Evolutionary conservation across 208 protist genomes (phyloP).

Genomic region (Acanthamoeba healyi): DNA sequence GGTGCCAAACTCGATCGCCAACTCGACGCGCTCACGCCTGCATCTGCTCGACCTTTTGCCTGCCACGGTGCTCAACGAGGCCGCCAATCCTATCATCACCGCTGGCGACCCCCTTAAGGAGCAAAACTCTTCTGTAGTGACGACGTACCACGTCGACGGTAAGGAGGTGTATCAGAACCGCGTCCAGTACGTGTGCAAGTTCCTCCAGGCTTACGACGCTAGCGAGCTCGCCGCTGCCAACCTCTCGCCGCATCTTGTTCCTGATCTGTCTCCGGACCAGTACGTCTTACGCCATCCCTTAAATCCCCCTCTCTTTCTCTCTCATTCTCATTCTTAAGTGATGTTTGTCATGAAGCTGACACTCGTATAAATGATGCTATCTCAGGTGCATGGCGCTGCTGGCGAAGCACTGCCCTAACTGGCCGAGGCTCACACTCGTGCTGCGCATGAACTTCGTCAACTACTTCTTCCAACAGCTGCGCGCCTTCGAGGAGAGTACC

Average conservation of each 20-base stretch:
- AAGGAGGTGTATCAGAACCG: slow-evolving; percentile 27
- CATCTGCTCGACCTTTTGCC: slow-evolving; percentile 63
- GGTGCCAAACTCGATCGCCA: slow-evolving; percentile 65
- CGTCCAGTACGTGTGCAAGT: slow-evolving; percentile 72
- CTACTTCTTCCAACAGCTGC: slow-evolving; percentile 63
- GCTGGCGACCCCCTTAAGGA: background rate
- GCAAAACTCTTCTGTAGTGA: background rate
- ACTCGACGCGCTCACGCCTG: background rate
- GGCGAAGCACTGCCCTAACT: slow-evolving; percentile 35
- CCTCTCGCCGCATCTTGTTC: background rate
- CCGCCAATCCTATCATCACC: slow-evolving; percentile 52
- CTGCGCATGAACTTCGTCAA: slow-evolving; percentile 64
- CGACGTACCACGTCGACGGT: background rate
- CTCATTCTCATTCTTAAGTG: too few relatives aligned
- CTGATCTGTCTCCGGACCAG: background rate
- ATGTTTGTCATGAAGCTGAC: too few relatives aligned
- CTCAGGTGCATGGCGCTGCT: slow-evolving; percentile 31
- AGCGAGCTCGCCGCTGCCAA: background rate
- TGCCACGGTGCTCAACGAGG: background rate
- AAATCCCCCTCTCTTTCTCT: too few relatives aligned
- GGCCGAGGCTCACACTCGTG: slow-evolving; percentile 3
- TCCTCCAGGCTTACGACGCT: background rate
- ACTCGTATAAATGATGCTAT: background rate
- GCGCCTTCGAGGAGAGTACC: slow-evolving; percentile 38
- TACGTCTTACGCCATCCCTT: background rate